These are phyloP conservation scores for Comarum palustre DNA, from an alignment of 306 rosid species.

Conservation along the genomic window DNA sequence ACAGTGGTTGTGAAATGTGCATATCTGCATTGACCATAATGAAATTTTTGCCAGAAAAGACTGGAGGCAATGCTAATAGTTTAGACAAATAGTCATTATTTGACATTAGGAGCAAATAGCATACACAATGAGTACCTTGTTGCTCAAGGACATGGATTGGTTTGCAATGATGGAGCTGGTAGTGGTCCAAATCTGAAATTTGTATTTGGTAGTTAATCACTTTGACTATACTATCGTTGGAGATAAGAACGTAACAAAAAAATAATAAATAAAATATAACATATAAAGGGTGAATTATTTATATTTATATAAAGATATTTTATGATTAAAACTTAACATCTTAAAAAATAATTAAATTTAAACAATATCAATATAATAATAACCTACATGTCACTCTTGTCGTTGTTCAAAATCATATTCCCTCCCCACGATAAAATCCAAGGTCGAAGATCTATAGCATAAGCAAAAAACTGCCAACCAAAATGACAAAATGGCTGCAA, in stretches of 20 bases:
- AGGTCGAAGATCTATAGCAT: not conserved
- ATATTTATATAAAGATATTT: too few species aligned
- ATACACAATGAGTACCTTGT: not conserved
- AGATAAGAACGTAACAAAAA: too few species aligned
- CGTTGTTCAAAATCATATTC: too few species aligned
- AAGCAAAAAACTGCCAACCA: slow-evolving; percentile 4
- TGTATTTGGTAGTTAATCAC: slow-evolving; percentile 5
- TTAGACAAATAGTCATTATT: slow-evolving; percentile 4
- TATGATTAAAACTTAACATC: too few species aligned
- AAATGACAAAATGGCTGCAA: slow-evolving; percentile 11
- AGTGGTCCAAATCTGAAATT: slow-evolving; percentile 10
- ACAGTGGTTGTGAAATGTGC: slow-evolving; percentile 22
- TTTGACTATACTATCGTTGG: not conserved
- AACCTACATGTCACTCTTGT: too few species aligned
- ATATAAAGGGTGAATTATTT: too few species aligned
- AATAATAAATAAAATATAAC: too few species aligned
- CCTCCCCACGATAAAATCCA: not conserved
- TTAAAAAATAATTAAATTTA: too few species aligned
- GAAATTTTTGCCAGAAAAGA: not conserved
- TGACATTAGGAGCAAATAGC: not conserved
- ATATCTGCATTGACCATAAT: slow-evolving; percentile 4
- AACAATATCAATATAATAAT: too few species aligned
- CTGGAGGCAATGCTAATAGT: not conserved
- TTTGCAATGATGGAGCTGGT: slow-evolving; percentile 14
- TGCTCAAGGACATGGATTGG: slow-evolving; percentile 15